Evolutionary conservation across 2,329 filamentous ascomycete genomes (phyloP).

Genomic region (Fusarium proliferatum): DNA sequence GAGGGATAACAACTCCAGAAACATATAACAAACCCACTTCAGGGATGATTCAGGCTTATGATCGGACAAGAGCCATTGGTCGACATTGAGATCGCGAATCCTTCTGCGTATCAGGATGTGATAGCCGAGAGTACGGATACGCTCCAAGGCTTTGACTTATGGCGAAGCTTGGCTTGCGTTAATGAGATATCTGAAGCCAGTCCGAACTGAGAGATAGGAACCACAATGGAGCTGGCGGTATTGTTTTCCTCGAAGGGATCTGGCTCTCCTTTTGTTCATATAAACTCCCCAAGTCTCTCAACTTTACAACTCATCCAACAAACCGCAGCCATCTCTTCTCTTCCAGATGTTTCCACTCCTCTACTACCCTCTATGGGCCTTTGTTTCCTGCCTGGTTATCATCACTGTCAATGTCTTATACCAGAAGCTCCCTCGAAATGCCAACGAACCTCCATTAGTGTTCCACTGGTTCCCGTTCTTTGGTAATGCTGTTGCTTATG

Average conservation of each 20-base stretch:
- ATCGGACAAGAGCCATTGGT: not conserved
- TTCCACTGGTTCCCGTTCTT: constrained; percentile 72
- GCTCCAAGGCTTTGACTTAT: not conserved
- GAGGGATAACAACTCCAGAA: not conserved
- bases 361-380: constrained; percentile 10
- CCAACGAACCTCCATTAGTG: constrained; percentile 61
- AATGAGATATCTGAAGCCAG: too few relatives aligned
- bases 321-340: not conserved
- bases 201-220: not conserved
- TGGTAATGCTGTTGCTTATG: constrained; percentile 77
- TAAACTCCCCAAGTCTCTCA: not conserved
- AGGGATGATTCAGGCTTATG: not conserved
- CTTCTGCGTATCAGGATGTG: constrained; percentile 4
- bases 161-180: constrained; percentile 3
- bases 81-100: not conserved
- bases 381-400: not conserved
- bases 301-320: not conserved
- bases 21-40: not conserved
- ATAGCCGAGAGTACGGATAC: not conserved
- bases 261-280: not conserved
- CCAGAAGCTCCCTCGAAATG: constrained; percentile 31
- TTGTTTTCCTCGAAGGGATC: not conserved
- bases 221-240: rapidly evolving
- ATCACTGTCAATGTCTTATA: constrained; percentile 22
- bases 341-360: constrained; percentile 13